Conservation (phyloP, 495 filamentous ascomycete genomes). For the Platismatia glauca region DNA sequence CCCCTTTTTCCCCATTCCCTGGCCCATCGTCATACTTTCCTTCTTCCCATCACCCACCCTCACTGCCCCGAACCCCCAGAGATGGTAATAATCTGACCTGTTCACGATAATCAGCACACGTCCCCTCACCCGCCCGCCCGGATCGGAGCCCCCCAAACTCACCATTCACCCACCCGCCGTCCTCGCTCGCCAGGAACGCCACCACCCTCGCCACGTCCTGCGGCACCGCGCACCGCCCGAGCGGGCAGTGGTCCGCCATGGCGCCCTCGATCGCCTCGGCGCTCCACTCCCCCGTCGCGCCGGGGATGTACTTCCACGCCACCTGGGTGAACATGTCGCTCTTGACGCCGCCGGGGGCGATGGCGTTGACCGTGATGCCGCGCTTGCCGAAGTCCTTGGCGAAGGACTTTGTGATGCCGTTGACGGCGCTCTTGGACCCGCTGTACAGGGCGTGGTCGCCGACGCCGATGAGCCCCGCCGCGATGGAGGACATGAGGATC, state of each 20-base stretch:
- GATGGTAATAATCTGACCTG: slow-evolving; percentile 24
- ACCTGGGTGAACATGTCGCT: slow-evolving; percentile 62
- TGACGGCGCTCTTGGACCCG: slow-evolving; percentile 49
- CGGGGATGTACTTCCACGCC: slow-evolving; percentile 56
- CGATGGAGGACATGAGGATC: slow-evolving; percentile 51
- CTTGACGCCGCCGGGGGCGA: slow-evolving; percentile 60
- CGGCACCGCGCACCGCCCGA: slow-evolving; percentile 52
- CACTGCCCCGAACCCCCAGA: slow-evolving; percentile 22
- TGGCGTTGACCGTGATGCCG: slow-evolving; percentile 56
- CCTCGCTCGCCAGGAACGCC: slow-evolving; percentile 54
- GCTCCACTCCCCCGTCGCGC: slow-evolving; percentile 31
- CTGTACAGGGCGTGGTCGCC: slow-evolving; percentile 56
- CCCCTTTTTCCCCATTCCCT: neutral
- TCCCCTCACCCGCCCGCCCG: neutral
- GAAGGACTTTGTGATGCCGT: slow-evolving; percentile 49
- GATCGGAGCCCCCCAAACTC: slow-evolving; percentile 32
- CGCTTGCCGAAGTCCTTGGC: slow-evolving; percentile 43
- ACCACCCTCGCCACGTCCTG: slow-evolving; percentile 58
- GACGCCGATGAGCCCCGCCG: slow-evolving; percentile 47
- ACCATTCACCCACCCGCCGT: slow-evolving; percentile 60
- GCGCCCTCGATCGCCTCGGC: slow-evolving; percentile 27
- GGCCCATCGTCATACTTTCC: neutral
- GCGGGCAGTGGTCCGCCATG: slow-evolving; percentile 48
- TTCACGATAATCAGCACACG: neutral
- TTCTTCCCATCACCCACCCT: neutral